Evolutionary conservation across 176 grass and related monocot genomes (phyloP), one percentile per base, ranked within the genome.

Genomic region (Oryza coarctata): DNA sequence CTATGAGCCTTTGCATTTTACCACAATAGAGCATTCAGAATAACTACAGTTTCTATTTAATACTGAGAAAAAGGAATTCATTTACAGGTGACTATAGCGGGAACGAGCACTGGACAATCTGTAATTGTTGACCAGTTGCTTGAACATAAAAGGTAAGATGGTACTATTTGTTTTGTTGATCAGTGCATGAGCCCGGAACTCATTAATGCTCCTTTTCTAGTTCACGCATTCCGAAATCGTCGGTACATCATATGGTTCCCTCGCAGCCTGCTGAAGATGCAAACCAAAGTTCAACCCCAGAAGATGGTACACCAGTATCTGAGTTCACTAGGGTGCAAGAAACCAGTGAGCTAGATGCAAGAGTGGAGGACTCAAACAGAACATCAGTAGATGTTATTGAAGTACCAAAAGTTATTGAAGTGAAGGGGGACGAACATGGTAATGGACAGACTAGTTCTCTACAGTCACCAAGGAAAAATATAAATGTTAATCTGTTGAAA

Each of bases 111-210:
- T 61, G 72, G 66, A 34, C 7, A 74, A 78, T 67, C 61, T 81
- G 29, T 35, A 60, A 34, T 15, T 74, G 32, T 28, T 49, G 72
- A 82, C 81, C 4, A 32, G 33, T 69, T 35, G 22, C 40, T 55
- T 86, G 86, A 79, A 76, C 79, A 68, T 49, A 79, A 83, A 49
- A 83, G 79, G 90, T 92, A 86, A 62, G 30, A 0, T 17, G 27
- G 45, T 50, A 6, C 12, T 67, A 52, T 43, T n/a, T 80, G 14
- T 60, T 73, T 73, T 31, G 13, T n/a, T 65, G 25, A 70, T 70
- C 20, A 35, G 63, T 11, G 7, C 14, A n/a, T 64, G 29, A 5
- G 1, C 11, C 12, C 32, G 39, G 27, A 67, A 78, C 74, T 86
- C 71, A 87, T 79, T 40, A 17, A 58, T 74, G 9, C 60, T 63